phyloP scores from a whole-genome alignment of 805 yeast genomes.

The Starmerella floricola region DNA sequence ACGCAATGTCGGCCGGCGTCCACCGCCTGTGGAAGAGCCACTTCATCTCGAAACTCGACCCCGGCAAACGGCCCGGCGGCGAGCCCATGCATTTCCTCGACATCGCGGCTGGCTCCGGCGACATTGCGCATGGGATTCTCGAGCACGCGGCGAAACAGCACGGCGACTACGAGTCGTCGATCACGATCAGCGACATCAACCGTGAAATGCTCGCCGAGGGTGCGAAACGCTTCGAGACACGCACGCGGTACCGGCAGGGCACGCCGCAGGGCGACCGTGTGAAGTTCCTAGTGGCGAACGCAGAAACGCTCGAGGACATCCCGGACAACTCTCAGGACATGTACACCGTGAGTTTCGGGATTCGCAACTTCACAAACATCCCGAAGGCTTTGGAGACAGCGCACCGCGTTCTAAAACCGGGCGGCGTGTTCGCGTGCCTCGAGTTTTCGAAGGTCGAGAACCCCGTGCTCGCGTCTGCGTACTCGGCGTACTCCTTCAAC shows the following conservation, averaged over 20 bases:
- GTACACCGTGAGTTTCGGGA: conserved; percentile 94
- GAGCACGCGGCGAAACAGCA: conserved; percentile 77
- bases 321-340: conserved; percentile 83
- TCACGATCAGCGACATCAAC: conserved; percentile 91
- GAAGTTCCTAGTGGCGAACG: conserved; percentile 77
- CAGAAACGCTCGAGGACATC: conserved; percentile 74
- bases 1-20: conserved; percentile 91
- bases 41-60: conserved; percentile 75
- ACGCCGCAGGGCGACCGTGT: conserved; percentile 60
- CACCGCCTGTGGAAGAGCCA: conserved; percentile 93
- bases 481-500: conserved; percentile 81
- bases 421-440: conserved; percentile 93
- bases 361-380: conserved; percentile 87
- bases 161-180: conserved; percentile 61
- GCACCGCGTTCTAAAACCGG: conserved; percentile 87
- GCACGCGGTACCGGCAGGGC: conserved; percentile 26
- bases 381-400: conserved; percentile 94
- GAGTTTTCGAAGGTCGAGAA: conserved; percentile 90
- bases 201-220: conserved; percentile 95
- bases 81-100: conserved; percentile 79
- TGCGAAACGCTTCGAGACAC: conserved; percentile 48
- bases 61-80: conserved; percentile 82
- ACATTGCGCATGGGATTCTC: conserved; percentile 86
- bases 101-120: conserved; percentile 99
- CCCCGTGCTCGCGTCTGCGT: conserved; percentile 56